Conservation (phyloP, 352 stramenopile genomes). For the Phytophthora pisi region DNA sequence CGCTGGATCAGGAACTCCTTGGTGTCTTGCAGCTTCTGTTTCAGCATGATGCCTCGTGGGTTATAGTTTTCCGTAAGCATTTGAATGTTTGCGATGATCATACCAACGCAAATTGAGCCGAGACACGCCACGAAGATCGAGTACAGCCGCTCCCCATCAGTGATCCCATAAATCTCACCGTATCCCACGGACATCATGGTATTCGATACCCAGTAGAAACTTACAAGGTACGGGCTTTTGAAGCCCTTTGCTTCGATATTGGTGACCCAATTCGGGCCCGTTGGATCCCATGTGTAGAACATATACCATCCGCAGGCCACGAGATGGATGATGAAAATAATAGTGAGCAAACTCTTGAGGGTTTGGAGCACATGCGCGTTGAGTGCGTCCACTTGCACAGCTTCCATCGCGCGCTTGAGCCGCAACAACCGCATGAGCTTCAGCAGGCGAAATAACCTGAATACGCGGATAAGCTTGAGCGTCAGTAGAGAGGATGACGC, state of each 20-base stretch:
- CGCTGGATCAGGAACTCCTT: slow-evolving; percentile 84
- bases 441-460: slow-evolving; percentile 71
- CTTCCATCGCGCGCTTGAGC: slow-evolving; percentile 65
- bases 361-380: slow-evolving; percentile 83
- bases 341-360: slow-evolving; percentile 65
- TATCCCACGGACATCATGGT: slow-evolving; percentile 95
- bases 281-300: slow-evolving; percentile 84
- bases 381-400: slow-evolving; percentile 74
- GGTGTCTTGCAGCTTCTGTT: slow-evolving; percentile 76
- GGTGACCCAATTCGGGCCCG: slow-evolving; percentile 74
- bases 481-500: slow-evolving; percentile 62
- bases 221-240: slow-evolving; percentile 81
- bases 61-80: slow-evolving; percentile 94
- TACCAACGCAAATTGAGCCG: slow-evolving; percentile 87
- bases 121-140: slow-evolving; percentile 86
- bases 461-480: slow-evolving; percentile 77
- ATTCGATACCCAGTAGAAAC: slow-evolving; percentile 93
- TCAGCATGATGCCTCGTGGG: slow-evolving; percentile 70
- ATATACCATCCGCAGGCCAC: slow-evolving; percentile 80
- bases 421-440: slow-evolving; percentile 79
- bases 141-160: slow-evolving; percentile 79
- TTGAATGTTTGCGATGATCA: slow-evolving; percentile 94
- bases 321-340: slow-evolving; percentile 84
- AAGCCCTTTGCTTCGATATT: slow-evolving; percentile 49
- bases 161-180: slow-evolving; percentile 89